Conservation (phyloP, 176 grass and related monocot genomes). For the Aegilops speltoides region DNA sequence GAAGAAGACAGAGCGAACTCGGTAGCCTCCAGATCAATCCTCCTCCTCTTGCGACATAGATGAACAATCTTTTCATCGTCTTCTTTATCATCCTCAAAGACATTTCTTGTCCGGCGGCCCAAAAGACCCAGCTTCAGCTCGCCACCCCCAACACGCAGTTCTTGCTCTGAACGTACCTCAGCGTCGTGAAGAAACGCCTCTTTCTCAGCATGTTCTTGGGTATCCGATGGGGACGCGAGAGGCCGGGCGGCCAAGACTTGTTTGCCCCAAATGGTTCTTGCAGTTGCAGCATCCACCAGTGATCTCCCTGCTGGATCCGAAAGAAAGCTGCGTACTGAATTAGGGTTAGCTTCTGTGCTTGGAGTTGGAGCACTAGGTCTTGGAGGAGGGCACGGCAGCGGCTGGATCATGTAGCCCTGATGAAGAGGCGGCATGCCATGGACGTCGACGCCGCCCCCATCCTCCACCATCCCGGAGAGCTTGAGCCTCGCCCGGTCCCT, state of each 20-base stretch:
- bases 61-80: constrained; percentile 17
- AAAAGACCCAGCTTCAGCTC: constrained; percentile 31
- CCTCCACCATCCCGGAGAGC: neutral
- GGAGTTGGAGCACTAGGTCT: constrained; percentile 33
- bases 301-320: constrained; percentile 19
- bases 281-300: constrained; percentile 13
- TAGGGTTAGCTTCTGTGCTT: constrained; percentile 40
- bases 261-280: constrained; percentile 41
- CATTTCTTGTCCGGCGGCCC: constrained; percentile 14
- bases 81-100: neutral
- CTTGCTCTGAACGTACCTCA: constrained; percentile 22
- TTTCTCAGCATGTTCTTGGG: constrained; percentile 22
- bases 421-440: neutral
- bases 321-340: constrained; percentile 44
- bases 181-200: neutral
- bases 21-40: constrained; percentile 31
- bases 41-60: constrained; percentile 44
- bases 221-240: neutral
- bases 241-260: constrained; percentile 32
- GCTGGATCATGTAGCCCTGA: constrained; percentile 24
- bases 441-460: neutral
- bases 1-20: constrained; percentile 19
- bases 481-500: constrained; percentile 56
- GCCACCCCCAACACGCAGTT: constrained; percentile 12
- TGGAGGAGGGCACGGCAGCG: neutral